Conservation (phyloP, 305 asterid genomes). For the Solanum hybrid region DNA sequence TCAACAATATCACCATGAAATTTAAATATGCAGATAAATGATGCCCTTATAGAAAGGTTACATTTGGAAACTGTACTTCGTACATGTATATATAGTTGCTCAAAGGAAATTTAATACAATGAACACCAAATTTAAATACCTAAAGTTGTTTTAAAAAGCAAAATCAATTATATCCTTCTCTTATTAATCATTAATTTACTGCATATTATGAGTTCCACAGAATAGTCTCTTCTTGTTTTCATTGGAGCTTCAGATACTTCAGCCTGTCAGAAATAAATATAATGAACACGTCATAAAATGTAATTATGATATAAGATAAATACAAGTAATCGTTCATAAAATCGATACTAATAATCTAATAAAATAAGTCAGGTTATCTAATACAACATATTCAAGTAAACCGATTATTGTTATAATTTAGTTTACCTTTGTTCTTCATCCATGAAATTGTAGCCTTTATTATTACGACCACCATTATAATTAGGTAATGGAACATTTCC, state of each 20-base stretch:
- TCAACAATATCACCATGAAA: background rate
- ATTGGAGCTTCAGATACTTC: slow-evolving; percentile 26
- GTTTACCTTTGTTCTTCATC: slow-evolving; percentile 29
- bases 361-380: background rate
- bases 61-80: background rate
- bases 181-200: too few species aligned
- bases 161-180: background rate
- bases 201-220: background rate
- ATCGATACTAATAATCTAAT: too few species aligned
- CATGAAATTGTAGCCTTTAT: slow-evolving; percentile 5
- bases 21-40: background rate
- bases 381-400: background rate
- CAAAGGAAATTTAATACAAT: background rate
- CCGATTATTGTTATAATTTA: background rate
- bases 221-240: background rate
- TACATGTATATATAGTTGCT: background rate
- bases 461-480: slow-evolving; percentile 6
- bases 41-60: background rate
- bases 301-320: background rate
- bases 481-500: slow-evolving; percentile 54
- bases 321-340: background rate
- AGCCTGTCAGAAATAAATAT: slow-evolving; percentile 18
- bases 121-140: background rate
- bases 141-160: background rate
- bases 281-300: background rate